Percentiles rank a stretch among this genome's conserved stretches.
Evolutionary conservation across 805 yeast genomes (phyloP).

Genomic region (Monosporozyma aquatica): DNA sequence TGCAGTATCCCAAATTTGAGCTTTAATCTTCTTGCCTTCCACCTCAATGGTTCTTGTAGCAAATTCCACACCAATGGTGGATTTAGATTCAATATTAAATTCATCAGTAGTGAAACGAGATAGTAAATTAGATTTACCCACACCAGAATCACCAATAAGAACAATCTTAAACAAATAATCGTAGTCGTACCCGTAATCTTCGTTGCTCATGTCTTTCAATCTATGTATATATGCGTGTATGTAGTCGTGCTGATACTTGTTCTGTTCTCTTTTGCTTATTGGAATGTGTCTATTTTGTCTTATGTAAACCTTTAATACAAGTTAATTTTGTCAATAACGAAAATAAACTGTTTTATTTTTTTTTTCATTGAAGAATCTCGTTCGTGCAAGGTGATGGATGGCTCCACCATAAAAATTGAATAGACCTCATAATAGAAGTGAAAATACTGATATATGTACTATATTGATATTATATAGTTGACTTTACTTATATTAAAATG

Average conservation of each 20-base stretch:
- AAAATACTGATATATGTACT: no score
- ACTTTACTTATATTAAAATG: not conserved
- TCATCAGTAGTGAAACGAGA: slow-evolving; percentile 94
- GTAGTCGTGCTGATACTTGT: not conserved
- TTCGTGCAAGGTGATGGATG: no score
- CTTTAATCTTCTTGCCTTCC: slow-evolving; percentile 75
- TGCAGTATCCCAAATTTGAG: slow-evolving; percentile 98
- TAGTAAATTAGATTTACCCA: slow-evolving; percentile 88
- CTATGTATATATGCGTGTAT: not conserved
- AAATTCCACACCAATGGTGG: slow-evolving; percentile 96
- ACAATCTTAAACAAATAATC: slow-evolving; percentile 91
- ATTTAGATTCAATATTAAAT: slow-evolving; percentile 86
- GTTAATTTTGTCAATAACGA: no score
- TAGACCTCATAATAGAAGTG: no score
- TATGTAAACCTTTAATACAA: not conserved
- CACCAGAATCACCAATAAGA: slow-evolving; percentile 94
- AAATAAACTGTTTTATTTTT: no score
- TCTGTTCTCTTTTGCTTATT: no score
- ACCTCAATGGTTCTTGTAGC: slow-evolving; percentile 91
- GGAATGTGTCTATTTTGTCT: no score
- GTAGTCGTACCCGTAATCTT: slow-evolving; percentile 72
- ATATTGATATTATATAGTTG: no score
- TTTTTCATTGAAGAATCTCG: no score
- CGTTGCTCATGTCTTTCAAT: slow-evolving; percentile 33
- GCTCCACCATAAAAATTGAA: no score